phyloP scores from a whole-genome alignment of 2,329 filamentous ascomycete genomes.

The Aspergillus sp. region DNA sequence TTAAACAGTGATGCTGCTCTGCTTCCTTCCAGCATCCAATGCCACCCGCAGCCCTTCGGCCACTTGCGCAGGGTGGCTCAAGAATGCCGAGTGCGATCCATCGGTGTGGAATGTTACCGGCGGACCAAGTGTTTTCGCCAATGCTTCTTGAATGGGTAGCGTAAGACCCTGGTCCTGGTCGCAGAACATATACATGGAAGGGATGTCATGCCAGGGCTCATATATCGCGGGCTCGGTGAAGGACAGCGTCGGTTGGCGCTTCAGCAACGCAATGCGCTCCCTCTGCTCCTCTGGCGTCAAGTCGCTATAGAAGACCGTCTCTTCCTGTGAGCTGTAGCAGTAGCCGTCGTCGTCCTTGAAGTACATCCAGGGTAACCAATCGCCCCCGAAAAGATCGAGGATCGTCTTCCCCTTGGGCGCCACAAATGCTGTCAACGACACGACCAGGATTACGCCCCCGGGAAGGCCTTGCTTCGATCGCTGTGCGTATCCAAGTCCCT shows the following conservation, averaged over 20 bases:
- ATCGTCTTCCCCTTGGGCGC: neutral
- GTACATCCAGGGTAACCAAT: neutral
- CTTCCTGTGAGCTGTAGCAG: neutral
- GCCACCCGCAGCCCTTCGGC: neutral
- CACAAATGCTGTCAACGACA: conserved; percentile 4
- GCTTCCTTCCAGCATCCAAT: neutral
- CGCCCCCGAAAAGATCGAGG: neutral
- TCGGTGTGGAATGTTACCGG: neutral
- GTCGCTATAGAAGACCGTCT: conserved; percentile 5
- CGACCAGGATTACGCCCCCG: neutral
- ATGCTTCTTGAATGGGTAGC: neutral
- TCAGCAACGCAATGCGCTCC: neutral
- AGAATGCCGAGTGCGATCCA: neutral
- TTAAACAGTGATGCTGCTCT: neutral
- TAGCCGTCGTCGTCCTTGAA: neutral
- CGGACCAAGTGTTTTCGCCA: neutral
- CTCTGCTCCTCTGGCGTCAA: neutral
- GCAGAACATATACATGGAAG: neutral
- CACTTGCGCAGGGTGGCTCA: neutral
- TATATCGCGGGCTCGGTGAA: neutral
- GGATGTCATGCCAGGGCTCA: neutral
- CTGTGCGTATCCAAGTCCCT: neutral
- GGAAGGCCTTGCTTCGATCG: neutral
- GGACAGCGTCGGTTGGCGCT: neutral
- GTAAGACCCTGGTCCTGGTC: neutral